These are phyloP conservation scores for Coemansia interrupta DNA, from an alignment of 192 early-diverging fungal genomes.

Conservation along the genomic window DNA sequence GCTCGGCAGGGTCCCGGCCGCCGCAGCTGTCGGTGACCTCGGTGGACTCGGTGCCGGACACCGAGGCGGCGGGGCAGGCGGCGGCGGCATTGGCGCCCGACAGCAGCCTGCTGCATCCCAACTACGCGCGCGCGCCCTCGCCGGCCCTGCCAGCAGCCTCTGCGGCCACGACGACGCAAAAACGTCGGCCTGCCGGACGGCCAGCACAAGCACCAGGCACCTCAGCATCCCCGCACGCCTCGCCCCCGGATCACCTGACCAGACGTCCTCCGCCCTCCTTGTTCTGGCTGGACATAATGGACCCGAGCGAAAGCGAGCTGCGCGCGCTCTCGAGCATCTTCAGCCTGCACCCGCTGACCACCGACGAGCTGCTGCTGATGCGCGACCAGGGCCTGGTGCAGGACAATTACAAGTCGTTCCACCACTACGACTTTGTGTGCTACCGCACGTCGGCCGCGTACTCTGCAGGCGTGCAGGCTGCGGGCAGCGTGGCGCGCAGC, in stretches of 20 bases:
- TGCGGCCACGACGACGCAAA: slow-evolving; percentile 47
- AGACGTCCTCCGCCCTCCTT: slow-evolving; percentile 23
- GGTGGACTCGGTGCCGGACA: slow-evolving; percentile 19
- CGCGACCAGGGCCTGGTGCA: slow-evolving; percentile 67
- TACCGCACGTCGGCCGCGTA: slow-evolving; percentile 54
- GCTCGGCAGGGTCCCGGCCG: neutral
- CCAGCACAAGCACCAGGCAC: neutral
- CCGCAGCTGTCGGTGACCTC: slow-evolving; percentile 38
- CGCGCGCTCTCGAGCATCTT: slow-evolving; percentile 63
- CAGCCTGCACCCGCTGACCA: slow-evolving; percentile 83
- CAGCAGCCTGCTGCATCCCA: slow-evolving; percentile 33
- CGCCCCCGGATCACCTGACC: slow-evolving; percentile 25
- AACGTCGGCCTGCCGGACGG: slow-evolving; percentile 37
- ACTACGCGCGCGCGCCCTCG: slow-evolving; percentile 23
- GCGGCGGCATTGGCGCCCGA: slow-evolving; percentile 1
- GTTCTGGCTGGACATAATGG: slow-evolving; percentile 68
- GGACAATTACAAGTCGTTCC: slow-evolving; percentile 87
- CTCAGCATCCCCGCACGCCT: too few species aligned
- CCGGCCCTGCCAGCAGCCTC: neutral
- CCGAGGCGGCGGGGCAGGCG: neutral
- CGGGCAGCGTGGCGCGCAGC: neutral
- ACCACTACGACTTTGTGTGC: slow-evolving; percentile 83
- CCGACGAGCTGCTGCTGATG: slow-evolving; percentile 73
- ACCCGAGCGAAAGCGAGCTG: slow-evolving; percentile 63
- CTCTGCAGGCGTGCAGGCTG: neutral